Evolutionary conservation across 148 eudicot species (phyloP).

Genomic region (Oxyria digyna): DNA sequence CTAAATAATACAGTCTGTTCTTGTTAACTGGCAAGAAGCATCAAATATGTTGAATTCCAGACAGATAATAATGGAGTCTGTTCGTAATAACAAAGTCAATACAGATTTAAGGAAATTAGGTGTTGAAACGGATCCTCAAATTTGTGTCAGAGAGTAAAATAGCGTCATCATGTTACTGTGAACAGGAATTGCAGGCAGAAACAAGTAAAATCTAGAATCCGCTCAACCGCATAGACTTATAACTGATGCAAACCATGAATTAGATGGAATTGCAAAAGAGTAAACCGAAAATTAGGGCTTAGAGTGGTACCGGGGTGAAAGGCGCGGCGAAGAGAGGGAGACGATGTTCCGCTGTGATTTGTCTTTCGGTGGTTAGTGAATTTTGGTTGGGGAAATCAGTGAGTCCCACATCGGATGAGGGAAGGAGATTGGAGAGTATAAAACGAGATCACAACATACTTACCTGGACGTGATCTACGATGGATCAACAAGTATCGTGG

Average conservation of each 20-base stretch:
- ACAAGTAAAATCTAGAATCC: too few relatives aligned
- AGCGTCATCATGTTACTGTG: too few relatives aligned
- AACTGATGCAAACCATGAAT: too few relatives aligned
- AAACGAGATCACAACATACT: neutral
- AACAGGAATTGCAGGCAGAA: too few relatives aligned
- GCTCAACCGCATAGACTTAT: too few relatives aligned
- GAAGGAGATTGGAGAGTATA: neutral
- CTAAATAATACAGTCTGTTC: neutral
- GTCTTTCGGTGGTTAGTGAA: neutral
- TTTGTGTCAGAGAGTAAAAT: too few relatives aligned
- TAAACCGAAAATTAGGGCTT: neutral
- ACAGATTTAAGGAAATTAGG: neutral
- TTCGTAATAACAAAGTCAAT: neutral
- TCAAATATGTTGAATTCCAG: neutral
- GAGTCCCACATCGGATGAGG: neutral
- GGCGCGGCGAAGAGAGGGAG: neutral
- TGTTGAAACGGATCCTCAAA: too few relatives aligned
- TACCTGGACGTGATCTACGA: slow-evolving; percentile 1
- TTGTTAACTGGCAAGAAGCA: neutral
- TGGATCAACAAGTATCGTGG: neutral
- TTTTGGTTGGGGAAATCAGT: neutral
- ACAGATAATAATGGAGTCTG: neutral
- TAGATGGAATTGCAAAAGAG: neutral
- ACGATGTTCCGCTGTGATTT: neutral
- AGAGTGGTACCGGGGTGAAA: neutral